phyloP scores from a whole-genome alignment of 169 alveolate species.

The Plasmodium vivax region DNA sequence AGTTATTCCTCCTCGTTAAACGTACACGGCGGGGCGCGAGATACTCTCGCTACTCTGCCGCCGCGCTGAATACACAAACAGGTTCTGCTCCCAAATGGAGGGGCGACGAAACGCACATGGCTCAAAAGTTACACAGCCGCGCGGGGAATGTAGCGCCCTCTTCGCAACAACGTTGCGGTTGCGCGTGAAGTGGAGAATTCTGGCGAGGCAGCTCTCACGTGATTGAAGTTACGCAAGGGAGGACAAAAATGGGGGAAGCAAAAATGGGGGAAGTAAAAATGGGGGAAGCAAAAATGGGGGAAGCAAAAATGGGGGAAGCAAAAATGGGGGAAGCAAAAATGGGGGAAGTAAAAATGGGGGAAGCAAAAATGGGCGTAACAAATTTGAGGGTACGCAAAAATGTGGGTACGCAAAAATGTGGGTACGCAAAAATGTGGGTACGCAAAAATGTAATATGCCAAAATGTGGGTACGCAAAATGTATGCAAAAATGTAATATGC shows the following conservation, averaged over 20 bases:
- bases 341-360: not conserved
- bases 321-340: not conserved
- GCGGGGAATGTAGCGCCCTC: not conserved
- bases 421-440: not conserved
- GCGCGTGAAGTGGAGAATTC: not conserved
- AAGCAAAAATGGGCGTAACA: not conserved
- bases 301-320: too few species aligned
- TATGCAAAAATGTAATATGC: not conserved
- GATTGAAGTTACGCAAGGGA: not conserved
- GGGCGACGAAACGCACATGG: not conserved
- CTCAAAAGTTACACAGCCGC: not conserved
- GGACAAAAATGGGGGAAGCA: not conserved
- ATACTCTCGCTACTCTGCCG: not conserved
- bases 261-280: too few species aligned
- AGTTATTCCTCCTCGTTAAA: not conserved
- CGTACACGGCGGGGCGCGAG: not conserved
- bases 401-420: not conserved
- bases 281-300: too few species aligned
- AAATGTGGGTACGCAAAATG: not conserved
- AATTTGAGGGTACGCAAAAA: not conserved
- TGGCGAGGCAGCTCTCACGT: not conserved
- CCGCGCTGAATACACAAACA: not conserved
- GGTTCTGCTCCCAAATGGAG: not conserved
- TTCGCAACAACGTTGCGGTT: not conserved
- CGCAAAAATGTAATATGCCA: not conserved